Base-by-base conservation (phyloP, 257 asterid species). In the Gentiana straminea region DNA sequence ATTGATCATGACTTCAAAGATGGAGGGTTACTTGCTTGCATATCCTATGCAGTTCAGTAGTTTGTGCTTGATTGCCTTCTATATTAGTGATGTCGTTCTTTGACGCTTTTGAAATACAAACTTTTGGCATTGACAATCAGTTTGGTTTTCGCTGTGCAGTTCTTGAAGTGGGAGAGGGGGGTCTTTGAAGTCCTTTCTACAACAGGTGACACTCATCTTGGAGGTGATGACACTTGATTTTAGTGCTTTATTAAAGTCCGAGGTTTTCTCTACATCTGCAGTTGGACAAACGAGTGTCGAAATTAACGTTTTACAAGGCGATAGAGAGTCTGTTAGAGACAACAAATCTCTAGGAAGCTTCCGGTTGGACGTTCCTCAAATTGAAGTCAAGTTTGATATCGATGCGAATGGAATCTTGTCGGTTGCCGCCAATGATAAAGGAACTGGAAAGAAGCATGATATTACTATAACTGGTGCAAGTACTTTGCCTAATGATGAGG, bases 221-320 rank as follows among this genome's bases (percentile, higher is more conserved):
- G 97, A 65, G 97, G 97, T 67, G 97, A 89, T 71, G 97, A 89
- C 82, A 15, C 85, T 89, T 64, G 97, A 89, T 74, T 60, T 15
- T 15, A 15, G 24, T 15, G 24, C 24, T 15, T 15, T 15, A 15
- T 15, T 15, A 38, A 90, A 86, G 69, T 90, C 98, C 1, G 98
- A 90, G 77, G 98, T 90, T 41, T 90, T 90, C 87, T 90, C 98
- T 2, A 90, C 98, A 0, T 96, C 98, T 61, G 96, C 98, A 38
- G 98, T 87, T 76, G 96, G 98, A 53, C 98, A 91, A 80, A 83
- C 96, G 5, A 91, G 98, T 63, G 98, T 91, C 4, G 98, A 91
- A 69, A 91, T 91, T 58, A 91, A 83, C 68, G 98, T 91, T 61
- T 94, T 91, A 55, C 98, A 91, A 73, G 98, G 98, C 8, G 98